phyloP scores from a whole-genome alignment of 2,329 filamentous ascomycete genomes.

The Ophiostoma himal-ulmi region DNA sequence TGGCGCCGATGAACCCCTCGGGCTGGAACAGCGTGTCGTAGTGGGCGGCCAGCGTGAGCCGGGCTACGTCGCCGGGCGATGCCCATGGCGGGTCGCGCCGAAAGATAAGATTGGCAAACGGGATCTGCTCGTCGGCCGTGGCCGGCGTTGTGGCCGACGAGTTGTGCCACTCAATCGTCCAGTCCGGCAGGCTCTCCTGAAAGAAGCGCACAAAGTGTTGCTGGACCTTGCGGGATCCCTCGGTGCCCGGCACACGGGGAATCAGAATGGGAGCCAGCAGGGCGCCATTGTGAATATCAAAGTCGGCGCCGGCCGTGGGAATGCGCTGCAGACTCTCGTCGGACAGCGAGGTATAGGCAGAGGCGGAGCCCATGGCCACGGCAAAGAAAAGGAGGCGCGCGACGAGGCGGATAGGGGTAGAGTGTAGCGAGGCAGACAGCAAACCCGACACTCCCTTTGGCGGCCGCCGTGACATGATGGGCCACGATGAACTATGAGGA shows the following conservation, averaged over 20 bases:
- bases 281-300: constrained; percentile 68
- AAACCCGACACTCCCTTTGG: not conserved
- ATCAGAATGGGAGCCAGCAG: constrained; percentile 82
- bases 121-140: constrained; percentile 63
- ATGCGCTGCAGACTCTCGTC: constrained; percentile 68
- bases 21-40: constrained; percentile 82
- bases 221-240: constrained; percentile 65
- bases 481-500: not conserved
- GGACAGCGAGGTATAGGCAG: constrained; percentile 53
- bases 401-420: constrained; percentile 1
- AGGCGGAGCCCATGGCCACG: constrained; percentile 28
- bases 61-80: constrained; percentile 64
- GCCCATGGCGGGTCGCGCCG: constrained; percentile 83
- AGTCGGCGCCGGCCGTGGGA: constrained; percentile 65
- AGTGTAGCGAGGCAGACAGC: not conserved
- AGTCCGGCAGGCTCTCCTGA: constrained; percentile 62
- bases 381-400: constrained; percentile 21
- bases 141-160: constrained; percentile 78
- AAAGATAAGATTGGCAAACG: constrained; percentile 82
- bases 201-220: constrained; percentile 85
- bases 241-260: constrained; percentile 81
- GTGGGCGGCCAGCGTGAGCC: constrained; percentile 84
- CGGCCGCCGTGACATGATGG: constrained; percentile 16
- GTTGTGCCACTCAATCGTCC: constrained; percentile 81
- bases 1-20: constrained; percentile 85